Conservation (phyloP, 805 yeast genomes). For the Candida maris region DNA sequence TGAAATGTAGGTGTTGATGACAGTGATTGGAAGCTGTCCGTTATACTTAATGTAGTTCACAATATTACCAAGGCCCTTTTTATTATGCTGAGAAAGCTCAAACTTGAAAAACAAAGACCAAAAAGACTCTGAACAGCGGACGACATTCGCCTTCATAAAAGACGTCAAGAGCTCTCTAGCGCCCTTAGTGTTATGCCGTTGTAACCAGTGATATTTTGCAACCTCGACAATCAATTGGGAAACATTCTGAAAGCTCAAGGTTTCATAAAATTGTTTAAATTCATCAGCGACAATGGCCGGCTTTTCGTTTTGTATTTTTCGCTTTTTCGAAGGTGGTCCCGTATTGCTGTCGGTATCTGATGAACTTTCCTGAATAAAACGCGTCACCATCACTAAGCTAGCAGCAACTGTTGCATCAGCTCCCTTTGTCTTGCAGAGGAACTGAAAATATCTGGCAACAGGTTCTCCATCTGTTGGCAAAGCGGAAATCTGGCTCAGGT, state of each 20-base stretch:
- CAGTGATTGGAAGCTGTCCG: conserved; percentile 45
- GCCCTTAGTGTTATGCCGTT: conserved; percentile 14
- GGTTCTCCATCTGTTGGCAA: conserved; percentile 14
- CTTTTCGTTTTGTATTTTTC: not conserved
- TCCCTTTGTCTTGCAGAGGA: conserved; percentile 10
- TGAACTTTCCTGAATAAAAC: conserved; percentile 10
- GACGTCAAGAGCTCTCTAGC: conserved; percentile 26
- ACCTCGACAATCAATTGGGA: conserved; percentile 29
- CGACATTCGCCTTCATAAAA: conserved; percentile 26
- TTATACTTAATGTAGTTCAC: conserved; percentile 41
- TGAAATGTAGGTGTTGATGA: conserved; percentile 40
- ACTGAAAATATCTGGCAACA: conserved; percentile 16
- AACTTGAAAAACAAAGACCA: conserved; percentile 58
- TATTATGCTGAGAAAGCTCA: conserved; percentile 44
- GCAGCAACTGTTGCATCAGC: conserved; percentile 9
- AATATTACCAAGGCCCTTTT: conserved; percentile 41
- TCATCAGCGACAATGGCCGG: conserved; percentile 6
- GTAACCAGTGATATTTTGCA: conserved; percentile 26
- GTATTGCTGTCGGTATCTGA: not conserved
- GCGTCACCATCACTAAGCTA: conserved; percentile 12
- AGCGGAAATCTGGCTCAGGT: conserved; percentile 12
- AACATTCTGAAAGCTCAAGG: conserved; percentile 21
- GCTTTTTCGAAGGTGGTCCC: conserved; percentile 8
- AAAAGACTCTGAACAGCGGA: conserved; percentile 43
- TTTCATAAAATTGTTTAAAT: conserved; percentile 13